Evolutionary conservation across 371 early-diverging fungal genomes (phyloP).

Genomic region (Lichtheimia ramosa): DNA sequence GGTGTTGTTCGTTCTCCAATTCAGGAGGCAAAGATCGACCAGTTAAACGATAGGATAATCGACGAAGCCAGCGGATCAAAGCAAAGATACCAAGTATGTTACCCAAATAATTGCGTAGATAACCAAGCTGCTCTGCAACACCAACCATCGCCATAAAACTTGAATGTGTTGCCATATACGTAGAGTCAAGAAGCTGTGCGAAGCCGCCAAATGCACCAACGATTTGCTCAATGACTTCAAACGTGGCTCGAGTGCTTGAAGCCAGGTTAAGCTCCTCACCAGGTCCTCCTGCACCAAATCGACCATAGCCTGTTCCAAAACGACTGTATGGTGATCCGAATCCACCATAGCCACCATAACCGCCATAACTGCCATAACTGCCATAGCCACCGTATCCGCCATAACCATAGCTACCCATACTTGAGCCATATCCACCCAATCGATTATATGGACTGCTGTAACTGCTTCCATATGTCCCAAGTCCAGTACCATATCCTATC

Average conservation of each 20-base stretch:
- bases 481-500: conserved; percentile 21
- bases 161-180: conserved; percentile 95
- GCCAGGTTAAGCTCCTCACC: conserved; percentile 71
- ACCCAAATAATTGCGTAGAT: conserved; percentile 80
- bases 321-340: conserved; percentile 46
- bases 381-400: conserved; percentile 43
- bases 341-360: conserved; percentile 40
- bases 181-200: conserved; percentile 95
- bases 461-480: conserved; percentile 18
- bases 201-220: conserved; percentile 96
- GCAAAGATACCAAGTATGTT: conserved; percentile 77
- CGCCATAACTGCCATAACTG: conserved; percentile 50
- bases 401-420: conserved; percentile 35
- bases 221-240: conserved; percentile 85
- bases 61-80: conserved; percentile 64
- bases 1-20: conserved; percentile 68
- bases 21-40: conserved; percentile 40
- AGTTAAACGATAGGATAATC: conserved; percentile 36
- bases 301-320: conserved; percentile 15
- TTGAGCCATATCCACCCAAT: conserved; percentile 36
- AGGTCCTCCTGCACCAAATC: conserved; percentile 55
- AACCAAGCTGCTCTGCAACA: conserved; percentile 93
- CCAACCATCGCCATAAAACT: conserved; percentile 97
- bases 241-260: conserved; percentile 84
- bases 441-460: conserved; percentile 40